These are phyloP conservation scores for Tribonema minus DNA, from an alignment of 108 stramenopile species.

Conservation along the genomic window DNA sequence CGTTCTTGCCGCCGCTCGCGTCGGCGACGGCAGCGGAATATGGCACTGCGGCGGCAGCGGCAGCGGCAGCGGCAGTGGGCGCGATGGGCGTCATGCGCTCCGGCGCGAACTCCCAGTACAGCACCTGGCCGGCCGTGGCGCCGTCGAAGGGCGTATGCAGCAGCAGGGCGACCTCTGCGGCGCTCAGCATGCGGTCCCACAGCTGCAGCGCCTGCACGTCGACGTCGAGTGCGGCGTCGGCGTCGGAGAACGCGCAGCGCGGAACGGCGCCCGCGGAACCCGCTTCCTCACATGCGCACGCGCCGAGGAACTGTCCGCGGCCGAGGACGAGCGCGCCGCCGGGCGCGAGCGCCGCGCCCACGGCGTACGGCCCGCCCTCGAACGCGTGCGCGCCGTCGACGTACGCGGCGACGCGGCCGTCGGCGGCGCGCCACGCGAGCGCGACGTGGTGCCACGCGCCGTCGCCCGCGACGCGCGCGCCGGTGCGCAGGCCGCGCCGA, in stretches of 20 bases:
- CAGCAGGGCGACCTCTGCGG: conserved; percentile 31
- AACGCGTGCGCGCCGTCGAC: conserved; percentile 12
- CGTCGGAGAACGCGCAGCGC: neutral
- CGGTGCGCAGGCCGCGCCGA: conserved; percentile 4
- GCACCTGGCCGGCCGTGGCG: conserved; percentile 27
- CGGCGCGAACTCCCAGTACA: conserved; percentile 33
- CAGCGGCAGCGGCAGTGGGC: neutral
- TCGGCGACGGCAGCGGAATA: too few relatives aligned
- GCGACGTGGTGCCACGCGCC: conserved; percentile 27
- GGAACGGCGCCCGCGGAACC: neutral
- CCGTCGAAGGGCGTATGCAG: conserved; percentile 27
- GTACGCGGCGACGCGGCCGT: conserved; percentile 6
- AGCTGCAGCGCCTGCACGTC: conserved; percentile 14
- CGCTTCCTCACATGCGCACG: neutral
- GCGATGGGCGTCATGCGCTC: conserved; percentile 4
- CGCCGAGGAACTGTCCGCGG: conserved; percentile 7
- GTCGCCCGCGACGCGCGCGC: neutral
- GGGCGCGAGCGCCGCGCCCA: neutral
- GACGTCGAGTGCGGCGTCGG: neutral
- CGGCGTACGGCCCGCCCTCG: conserved; percentile 26
- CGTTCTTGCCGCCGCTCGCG: too few relatives aligned
- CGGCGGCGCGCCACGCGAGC: conserved; percentile 23
- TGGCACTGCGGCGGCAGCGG: too few relatives aligned
- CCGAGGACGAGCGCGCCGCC: conserved; percentile 23
- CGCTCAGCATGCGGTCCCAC: conserved; percentile 17